Conservation (phyloP, 164 flowering plant genomes). For the Taxillus chinensis region DNA sequence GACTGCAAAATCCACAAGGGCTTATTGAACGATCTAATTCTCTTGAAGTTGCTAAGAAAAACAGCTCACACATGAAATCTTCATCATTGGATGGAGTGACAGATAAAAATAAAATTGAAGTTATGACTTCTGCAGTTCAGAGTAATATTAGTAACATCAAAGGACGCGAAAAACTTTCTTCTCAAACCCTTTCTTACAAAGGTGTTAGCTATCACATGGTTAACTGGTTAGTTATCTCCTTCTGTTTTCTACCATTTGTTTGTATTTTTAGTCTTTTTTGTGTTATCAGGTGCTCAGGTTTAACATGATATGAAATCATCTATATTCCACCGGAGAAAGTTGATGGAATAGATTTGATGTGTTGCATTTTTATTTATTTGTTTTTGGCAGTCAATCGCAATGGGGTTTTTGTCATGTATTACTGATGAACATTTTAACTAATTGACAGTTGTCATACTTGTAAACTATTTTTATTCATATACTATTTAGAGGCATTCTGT, state of each 20-base stretch:
- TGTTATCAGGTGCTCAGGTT: too few species aligned
- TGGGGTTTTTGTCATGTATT: too few species aligned
- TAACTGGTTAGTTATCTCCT: slow-evolving; percentile 73
- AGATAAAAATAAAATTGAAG: slow-evolving; percentile 24
- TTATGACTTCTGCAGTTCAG: slow-evolving; percentile 17
- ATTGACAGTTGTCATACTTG: too few species aligned
- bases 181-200: slow-evolving; percentile 46
- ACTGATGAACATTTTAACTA: too few species aligned
- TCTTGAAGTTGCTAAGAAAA: slow-evolving; percentile 15
- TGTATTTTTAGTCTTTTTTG: neutral
- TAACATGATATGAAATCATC: too few species aligned
- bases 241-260: neutral
- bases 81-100: slow-evolving; percentile 15
- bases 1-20: slow-evolving; percentile 16
- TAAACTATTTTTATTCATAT: too few species aligned
- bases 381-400: too few species aligned
- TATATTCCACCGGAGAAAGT: too few species aligned
- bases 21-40: slow-evolving; percentile 21
- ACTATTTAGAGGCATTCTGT: too few species aligned
- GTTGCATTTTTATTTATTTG: too few species aligned
- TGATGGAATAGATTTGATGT: too few species aligned
- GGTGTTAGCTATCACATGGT: slow-evolving; percentile 93
- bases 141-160: slow-evolving; percentile 26
- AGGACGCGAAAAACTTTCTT: slow-evolving; percentile 52
- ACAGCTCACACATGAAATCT: slow-evolving; percentile 13